Evolutionary conservation across 2,329 filamentous ascomycete genomes (phyloP).

Genomic region (Colletotrichum higginsianum): DNA sequence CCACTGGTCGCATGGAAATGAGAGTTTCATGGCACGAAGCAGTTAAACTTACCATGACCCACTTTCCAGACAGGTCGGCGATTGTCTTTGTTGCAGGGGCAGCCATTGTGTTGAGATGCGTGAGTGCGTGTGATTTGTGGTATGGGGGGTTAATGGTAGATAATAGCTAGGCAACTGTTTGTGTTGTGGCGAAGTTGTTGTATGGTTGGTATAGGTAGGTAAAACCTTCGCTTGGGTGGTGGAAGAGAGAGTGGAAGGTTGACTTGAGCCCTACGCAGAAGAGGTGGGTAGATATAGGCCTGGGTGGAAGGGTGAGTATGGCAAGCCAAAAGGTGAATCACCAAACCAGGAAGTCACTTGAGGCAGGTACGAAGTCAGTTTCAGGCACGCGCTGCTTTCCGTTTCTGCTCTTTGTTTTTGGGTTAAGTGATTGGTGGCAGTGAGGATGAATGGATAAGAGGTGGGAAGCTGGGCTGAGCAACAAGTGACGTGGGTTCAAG

Average conservation of each 20-base stretch:
- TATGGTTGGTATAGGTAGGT: neutral
- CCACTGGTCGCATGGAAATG: neutral
- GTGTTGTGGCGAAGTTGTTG: neutral
- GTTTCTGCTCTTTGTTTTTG: neutral
- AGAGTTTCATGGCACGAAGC: conserved; percentile 19
- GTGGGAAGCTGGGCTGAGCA: neutral
- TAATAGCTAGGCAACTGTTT: neutral
- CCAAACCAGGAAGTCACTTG: conserved; percentile 20
- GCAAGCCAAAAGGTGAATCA: conserved; percentile 24
- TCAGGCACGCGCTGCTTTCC: conserved; percentile 7
- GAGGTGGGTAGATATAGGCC: conserved; percentile 22
- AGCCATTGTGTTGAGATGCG: conserved; percentile 69
- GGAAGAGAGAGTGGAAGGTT: neutral
- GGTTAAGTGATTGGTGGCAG: neutral
- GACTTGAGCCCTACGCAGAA: neutral
- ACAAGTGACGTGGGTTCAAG: conserved; percentile 1
- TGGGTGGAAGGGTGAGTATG: conserved; percentile 4
- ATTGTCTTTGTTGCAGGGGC: conserved; percentile 77
- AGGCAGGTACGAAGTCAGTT: conserved; percentile 17
- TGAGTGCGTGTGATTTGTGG: neutral
- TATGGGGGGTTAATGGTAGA: too few relatives aligned
- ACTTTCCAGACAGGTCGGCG: conserved; percentile 78
- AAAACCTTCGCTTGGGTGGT: neutral
- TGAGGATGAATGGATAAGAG: conserved; percentile 3
- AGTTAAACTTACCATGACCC: conserved; percentile 73